phyloP scores from a whole-genome alignment of 2,329 filamentous ascomycete species.

The Fusarium multiceps region DNA sequence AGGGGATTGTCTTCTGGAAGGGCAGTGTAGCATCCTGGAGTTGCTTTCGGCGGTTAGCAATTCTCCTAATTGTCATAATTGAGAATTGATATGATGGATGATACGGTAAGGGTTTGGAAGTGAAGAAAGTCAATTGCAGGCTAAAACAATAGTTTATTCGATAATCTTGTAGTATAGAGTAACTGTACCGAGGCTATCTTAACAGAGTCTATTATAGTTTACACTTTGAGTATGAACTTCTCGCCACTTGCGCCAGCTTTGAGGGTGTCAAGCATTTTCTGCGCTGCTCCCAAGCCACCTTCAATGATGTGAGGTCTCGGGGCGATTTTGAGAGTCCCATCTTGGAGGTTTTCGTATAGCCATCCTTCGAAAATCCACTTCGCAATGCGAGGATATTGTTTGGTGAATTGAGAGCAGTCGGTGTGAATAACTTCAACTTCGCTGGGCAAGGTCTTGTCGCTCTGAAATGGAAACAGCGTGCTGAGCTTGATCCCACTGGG shows the following conservation, averaged over 20 bases:
- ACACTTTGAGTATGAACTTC: background rate
- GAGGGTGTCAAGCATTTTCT: background rate
- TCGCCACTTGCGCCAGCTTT: background rate
- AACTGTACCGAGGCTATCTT: background rate
- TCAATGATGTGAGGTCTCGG: background rate
- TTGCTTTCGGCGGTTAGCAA: background rate
- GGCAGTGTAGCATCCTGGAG: fast-evolving
- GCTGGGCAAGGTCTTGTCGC: fast-evolving
- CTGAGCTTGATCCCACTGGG: fast-evolving
- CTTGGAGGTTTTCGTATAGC: fast-evolving
- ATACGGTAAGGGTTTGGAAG: background rate
- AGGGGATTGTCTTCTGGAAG: background rate
- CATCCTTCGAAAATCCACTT: background rate
- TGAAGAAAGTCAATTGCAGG: background rate
- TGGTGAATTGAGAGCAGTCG: background rate
- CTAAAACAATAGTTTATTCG: background rate
- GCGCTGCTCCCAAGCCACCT: background rate
- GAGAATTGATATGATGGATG: background rate
- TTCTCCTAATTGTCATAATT: background rate
- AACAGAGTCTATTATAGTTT: background rate
- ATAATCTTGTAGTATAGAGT: background rate
- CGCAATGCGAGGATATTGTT: fast-evolving
- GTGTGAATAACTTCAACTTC: background rate
- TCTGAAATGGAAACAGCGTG: background rate
- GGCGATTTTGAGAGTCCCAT: background rate